These are phyloP conservation scores for Zygnema cylindricum DNA, from an alignment of 139 green algal species.

Conservation along the genomic window DNA sequence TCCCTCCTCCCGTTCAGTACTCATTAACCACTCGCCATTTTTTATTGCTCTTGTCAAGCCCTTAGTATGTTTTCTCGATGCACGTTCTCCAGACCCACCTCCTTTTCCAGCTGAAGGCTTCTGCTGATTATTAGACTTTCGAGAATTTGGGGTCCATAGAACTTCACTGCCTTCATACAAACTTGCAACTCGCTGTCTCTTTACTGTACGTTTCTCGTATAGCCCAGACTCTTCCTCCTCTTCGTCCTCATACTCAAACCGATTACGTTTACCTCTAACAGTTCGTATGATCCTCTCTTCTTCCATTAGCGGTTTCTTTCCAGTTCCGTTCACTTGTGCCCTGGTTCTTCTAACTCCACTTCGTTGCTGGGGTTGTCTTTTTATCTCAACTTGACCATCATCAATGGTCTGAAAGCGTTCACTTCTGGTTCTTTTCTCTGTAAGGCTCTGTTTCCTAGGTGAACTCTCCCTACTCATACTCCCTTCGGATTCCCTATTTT, in stretches of 20 bases:
- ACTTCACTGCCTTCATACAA: too few relatives aligned
- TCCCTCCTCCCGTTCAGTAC: not conserved
- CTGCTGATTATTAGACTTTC: not conserved
- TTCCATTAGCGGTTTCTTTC: not conserved
- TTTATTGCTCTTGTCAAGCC: not conserved
- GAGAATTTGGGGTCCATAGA: not conserved
- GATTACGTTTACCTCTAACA: not conserved
- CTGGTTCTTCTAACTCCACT: not conserved
- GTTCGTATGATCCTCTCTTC: not conserved
- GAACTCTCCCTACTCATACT: not conserved
- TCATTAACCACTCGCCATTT: slow-evolving; percentile 22
- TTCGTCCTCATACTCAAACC: not conserved
- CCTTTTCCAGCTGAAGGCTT: slow-evolving; percentile 2
- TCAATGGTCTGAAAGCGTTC: too few relatives aligned
- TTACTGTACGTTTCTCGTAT: not conserved
- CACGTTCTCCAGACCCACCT: not conserved
- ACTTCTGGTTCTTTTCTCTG: not conserved
- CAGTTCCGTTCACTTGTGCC: not conserved
- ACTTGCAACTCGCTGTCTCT: not conserved
- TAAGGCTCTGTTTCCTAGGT: not conserved
- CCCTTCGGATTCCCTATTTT: not conserved
- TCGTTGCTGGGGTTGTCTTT: too few relatives aligned
- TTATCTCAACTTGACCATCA: too few relatives aligned
- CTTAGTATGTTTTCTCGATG: not conserved
- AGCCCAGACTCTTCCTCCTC: not conserved